Evolutionary conservation across 768 basidiomycete genomes (phyloP), one percentile per base, ranked within the genome.

Genomic region (Tulasnella sp.): DNA sequence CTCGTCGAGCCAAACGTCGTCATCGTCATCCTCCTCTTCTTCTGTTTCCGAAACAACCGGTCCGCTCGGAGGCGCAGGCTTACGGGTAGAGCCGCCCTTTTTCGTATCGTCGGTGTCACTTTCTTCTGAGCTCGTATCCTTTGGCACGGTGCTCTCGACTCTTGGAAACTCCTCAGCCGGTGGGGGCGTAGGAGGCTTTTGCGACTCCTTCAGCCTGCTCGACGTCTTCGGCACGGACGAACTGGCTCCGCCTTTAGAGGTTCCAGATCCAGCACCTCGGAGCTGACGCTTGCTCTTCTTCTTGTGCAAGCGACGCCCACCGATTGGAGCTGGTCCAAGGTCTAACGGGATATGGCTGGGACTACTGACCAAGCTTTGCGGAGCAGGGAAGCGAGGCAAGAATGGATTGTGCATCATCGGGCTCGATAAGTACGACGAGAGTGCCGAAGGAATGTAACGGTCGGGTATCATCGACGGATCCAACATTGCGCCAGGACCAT

Each of bases 1-100:
- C 58, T 78, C 78, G 31, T 78, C 77, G 22, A 71, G 22, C 77
- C 77, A 78, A n/a, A 78, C 75, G 42, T 78, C 77, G 34, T 78
- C 77, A 15, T 78, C 77, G 34, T 78, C 77, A 22, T 78, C 77
- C 34, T 78, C 77, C 15, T 70, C 77, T 34, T 76, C 77, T 19
- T 54, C 67, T 34, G 67, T 75, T 52, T 74, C 77, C 19, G 37
- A 37, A n/a, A 73, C 42, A 9, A 36, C 39, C 3, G 34, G 49
- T 38, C 72, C 72, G 37, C 9, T 45, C 17, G 49, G 15, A 31
- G 25, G 29, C 5, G 72, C 19, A n/a, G 39, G 4, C 49, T 73
- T 73, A 42, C 49, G 39, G 29, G 39, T 49, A 9, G 72, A 25
- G 3, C n/a, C 72, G 15, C 54, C 54, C 67, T 68, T 75, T 37